Percentiles rank a stretch among this genome's conserved stretches.
phyloP scores from a whole-genome alignment of 1,284 basidiomycete genomes.

The Ceratorhiza oryzae-sativae region DNA sequence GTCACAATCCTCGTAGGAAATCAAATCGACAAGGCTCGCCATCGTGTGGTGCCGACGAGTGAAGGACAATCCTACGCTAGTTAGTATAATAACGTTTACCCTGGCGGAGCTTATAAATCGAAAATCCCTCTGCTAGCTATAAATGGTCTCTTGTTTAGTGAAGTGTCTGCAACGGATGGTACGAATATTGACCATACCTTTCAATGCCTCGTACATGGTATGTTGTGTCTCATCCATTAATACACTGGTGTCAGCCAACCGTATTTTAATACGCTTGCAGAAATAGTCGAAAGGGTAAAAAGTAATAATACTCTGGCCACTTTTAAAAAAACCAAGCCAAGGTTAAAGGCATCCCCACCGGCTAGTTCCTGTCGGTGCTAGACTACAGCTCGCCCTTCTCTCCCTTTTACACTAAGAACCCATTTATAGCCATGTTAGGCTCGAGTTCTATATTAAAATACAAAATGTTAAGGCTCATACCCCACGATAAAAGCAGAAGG shows the following conservation, averaged over 20 bases:
- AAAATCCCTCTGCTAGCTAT: background rate
- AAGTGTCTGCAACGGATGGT: constrained; percentile 6
- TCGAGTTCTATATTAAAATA: no score
- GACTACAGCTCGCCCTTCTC: no score
- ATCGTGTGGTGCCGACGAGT: background rate
- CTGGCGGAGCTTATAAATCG: no score
- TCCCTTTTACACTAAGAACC: no score
- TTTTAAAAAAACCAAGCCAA: background rate
- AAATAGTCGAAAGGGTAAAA: constrained; percentile 20
- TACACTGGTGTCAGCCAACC: background rate
- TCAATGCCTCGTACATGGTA: constrained; percentile 11
- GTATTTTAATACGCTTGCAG: background rate
- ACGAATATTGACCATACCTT: constrained; percentile 21
- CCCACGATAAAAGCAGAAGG: no score
- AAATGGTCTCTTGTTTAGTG: constrained; percentile 1
- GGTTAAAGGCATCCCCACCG: no score
- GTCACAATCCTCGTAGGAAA: constrained; percentile 20
- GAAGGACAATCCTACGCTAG: background rate
- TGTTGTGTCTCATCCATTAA: background rate
- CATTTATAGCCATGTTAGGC: no score
- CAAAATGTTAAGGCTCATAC: no score
- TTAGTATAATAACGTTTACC: background rate
- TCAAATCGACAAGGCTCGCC: background rate
- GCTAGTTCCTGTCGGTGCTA: no score
- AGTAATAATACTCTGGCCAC: background rate